These are phyloP conservation scores for Exobasidium cylindrosporum DNA, from an alignment of 1,284 basidiomycete genomes.

Conservation along the genomic window DNA sequence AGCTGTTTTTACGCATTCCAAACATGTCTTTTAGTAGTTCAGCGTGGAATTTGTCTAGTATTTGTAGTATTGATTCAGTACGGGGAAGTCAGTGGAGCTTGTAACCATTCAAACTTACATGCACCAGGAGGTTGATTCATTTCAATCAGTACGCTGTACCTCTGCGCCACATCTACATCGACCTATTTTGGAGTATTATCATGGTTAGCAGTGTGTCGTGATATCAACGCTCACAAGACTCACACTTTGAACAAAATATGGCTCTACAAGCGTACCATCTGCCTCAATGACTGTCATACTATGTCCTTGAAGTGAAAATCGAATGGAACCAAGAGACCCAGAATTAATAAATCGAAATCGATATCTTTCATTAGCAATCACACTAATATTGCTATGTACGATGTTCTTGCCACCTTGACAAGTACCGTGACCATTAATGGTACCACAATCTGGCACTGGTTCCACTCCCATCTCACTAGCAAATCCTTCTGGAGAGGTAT, in stretches of 20 bases:
- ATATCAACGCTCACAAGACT: neutral
- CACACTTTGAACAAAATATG: slow-evolving; percentile 7
- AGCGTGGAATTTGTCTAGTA: slow-evolving; percentile 11
- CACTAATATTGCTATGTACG: neutral
- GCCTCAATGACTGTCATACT: slow-evolving; percentile 22
- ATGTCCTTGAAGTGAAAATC: slow-evolving; percentile 18
- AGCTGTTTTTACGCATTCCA: slow-evolving; percentile 10
- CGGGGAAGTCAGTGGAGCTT: neutral
- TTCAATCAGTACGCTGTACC: slow-evolving; percentile 23
- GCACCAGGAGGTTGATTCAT: slow-evolving; percentile 16
- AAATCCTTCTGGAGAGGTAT: slow-evolving; percentile 6
- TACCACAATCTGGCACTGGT: slow-evolving; percentile 56
- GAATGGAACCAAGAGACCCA: slow-evolving; percentile 49
- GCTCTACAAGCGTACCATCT: slow-evolving; percentile 17
- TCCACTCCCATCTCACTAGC: slow-evolving; percentile 34
- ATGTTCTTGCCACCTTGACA: slow-evolving; percentile 22
- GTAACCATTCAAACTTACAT: slow-evolving; percentile 13
- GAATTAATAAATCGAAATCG: slow-evolving; percentile 62
- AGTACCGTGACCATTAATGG: slow-evolving; percentile 62
- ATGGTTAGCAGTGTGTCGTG: neutral
- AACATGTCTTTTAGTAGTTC: slow-evolving; percentile 16
- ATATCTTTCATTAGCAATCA: slow-evolving; percentile 54
- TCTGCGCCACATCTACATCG: slow-evolving; percentile 21
- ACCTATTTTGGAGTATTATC: slow-evolving; percentile 2
- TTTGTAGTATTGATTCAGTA: no score